Conservation (phyloP, 176 grass and related monocot genomes). For the Pontederia crassipes region DNA sequence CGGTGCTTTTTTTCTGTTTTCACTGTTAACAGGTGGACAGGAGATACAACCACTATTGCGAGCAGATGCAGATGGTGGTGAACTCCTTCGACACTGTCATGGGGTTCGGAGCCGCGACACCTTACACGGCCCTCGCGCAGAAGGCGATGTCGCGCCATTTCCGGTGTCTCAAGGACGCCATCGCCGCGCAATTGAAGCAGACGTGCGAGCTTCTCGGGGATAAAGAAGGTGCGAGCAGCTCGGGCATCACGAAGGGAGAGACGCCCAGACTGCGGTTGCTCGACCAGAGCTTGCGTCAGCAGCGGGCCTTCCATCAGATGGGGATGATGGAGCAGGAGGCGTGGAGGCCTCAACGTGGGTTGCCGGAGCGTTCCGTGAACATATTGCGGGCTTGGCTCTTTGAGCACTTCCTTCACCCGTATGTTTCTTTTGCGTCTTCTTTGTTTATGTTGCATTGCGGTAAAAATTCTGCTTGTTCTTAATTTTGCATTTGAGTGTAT, state of each 20-base stretch:
- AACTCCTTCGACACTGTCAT: conserved; percentile 99
- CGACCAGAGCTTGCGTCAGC: conserved; percentile 86
- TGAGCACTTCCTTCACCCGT: conserved; percentile 99
- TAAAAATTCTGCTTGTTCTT: no score
- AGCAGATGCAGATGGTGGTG: conserved; percentile 99
- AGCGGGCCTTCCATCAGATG: conserved; percentile 92
- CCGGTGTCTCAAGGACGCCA: conserved; percentile 89
- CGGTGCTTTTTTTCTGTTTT: neutral
- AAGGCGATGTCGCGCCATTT: conserved; percentile 99
- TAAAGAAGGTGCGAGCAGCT: conserved; percentile 63
- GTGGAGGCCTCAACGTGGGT: conserved; percentile 80
- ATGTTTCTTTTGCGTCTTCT: conserved; percentile 13
- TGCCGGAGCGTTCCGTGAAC: conserved; percentile 86
- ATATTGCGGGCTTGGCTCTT: conserved; percentile 82
- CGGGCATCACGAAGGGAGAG: conserved; percentile 79
- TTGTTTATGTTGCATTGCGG: no score
- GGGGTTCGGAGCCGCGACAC: conserved; percentile 83
- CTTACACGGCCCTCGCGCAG: conserved; percentile 95
- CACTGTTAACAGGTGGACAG: conserved; percentile 60
- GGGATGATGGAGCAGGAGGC: conserved; percentile 99
- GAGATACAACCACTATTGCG: conserved; percentile 96
- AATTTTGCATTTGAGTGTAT: no score
- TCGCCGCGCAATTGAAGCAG: conserved; percentile 48
- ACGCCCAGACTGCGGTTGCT: conserved; percentile 78
- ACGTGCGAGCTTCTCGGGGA: conserved; percentile 77